These are phyloP conservation scores for Geotrichum klebahnii DNA, from an alignment of 1,139 yeast genomes.

Conservation along the genomic window DNA sequence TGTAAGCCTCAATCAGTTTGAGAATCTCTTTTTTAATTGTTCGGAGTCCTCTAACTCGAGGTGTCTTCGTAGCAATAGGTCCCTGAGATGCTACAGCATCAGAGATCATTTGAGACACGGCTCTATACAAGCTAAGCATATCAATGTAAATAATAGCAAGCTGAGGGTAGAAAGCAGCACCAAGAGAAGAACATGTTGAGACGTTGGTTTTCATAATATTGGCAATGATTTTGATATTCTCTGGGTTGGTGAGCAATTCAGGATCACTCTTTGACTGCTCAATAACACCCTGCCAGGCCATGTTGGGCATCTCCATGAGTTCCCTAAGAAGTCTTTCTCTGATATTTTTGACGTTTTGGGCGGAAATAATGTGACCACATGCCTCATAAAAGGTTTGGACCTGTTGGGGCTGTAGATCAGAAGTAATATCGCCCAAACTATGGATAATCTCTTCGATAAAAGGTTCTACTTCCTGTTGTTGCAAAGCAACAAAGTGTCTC, in stretches of 20 bases:
- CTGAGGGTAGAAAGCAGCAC: conserved; percentile 87
- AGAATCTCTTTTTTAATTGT: conserved; percentile 93
- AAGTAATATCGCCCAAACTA: conserved; percentile 78
- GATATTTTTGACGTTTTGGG: conserved; percentile 61
- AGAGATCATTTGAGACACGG: conserved; percentile 84
- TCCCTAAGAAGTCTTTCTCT: conserved; percentile 73
- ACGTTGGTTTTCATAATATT: conserved; percentile 93
- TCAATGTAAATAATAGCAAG: conserved; percentile 81
- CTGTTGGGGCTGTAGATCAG: conserved; percentile 93
- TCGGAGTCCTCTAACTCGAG: conserved; percentile 89
- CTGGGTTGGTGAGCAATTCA: conserved; percentile 70
- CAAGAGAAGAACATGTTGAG: conserved; percentile 86
- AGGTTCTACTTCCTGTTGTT: conserved; percentile 84
- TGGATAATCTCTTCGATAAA: conserved; percentile 86
- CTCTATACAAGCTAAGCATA: conserved; percentile 83
- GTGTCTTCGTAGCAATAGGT: conserved; percentile 89
- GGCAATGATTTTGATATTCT: conserved; percentile 87
- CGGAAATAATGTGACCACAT: conserved; percentile 88
- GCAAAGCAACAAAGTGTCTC: conserved; percentile 86
- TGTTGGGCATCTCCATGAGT: conserved; percentile 85
- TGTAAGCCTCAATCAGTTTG: conserved; percentile 81
- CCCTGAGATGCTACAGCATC: conserved; percentile 79
- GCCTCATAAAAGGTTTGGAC: conserved; percentile 97
- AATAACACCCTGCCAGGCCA: conserved; percentile 90
- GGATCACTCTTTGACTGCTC: conserved; percentile 84